Percentiles rank a stretch among this genome's conserved stretches.
phyloP scores from a whole-genome alignment of 768 basidiomycete genomes.

The Termitomyces sp. region DNA sequence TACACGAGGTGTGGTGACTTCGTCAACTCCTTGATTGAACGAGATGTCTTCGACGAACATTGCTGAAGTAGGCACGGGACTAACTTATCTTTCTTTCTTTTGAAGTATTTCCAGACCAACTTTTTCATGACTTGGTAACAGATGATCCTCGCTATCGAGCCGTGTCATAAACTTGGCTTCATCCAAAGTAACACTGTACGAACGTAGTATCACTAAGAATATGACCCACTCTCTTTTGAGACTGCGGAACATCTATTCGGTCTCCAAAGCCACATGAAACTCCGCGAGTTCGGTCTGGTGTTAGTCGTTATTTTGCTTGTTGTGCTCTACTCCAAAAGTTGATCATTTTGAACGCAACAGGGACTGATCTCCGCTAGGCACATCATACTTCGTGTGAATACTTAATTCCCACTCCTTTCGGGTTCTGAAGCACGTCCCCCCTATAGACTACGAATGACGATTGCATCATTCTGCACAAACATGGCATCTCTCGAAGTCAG shows the following conservation, averaged over 20 bases:
- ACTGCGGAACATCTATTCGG: constrained; percentile 83
- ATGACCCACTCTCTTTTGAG: constrained; percentile 11
- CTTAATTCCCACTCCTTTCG: constrained; percentile 7
- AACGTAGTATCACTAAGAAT: constrained; percentile 44
- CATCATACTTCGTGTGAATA: constrained; percentile 85
- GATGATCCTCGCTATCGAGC: constrained; percentile 63
- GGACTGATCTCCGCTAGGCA: constrained; percentile 90
- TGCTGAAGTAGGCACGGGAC: constrained; percentile 63
- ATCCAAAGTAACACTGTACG: constrained; percentile 98
- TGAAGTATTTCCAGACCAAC: constrained; percentile 10
- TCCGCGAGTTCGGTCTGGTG: constrained; percentile 65
- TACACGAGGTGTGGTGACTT: constrained; percentile 98
- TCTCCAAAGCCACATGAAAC: constrained; percentile 64
- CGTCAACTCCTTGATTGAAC: constrained; percentile 89
- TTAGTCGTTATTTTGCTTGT: constrained; percentile 40
- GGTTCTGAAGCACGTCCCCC: constrained; percentile 6
- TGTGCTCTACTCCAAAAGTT: not conserved
- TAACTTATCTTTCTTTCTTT: constrained; percentile 2
- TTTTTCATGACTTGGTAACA: not conserved
- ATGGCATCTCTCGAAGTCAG: constrained; percentile 88
- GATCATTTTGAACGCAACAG: constrained; percentile 21
- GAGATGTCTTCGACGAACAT: constrained; percentile 25
- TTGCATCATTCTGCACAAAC: constrained; percentile 78
- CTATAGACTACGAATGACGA: constrained; percentile 88
- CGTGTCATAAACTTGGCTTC: constrained; percentile 57